Evolutionary conservation across 441 rosid genomes (phyloP), one percentile per base, ranked within the genome.

Genomic region (Mallotus japonicus): DNA sequence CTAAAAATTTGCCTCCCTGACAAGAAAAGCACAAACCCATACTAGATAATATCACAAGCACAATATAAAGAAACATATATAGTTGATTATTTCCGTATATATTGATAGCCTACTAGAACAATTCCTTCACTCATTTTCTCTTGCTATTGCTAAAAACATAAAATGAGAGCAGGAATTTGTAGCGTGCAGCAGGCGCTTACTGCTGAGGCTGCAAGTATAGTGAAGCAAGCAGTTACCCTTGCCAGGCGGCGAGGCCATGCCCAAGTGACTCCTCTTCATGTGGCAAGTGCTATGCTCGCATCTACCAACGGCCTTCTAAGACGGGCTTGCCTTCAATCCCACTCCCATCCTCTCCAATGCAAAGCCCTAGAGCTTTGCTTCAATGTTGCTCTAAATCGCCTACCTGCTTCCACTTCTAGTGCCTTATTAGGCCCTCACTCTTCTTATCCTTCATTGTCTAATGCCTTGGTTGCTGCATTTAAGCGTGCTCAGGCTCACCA

Each of bases 401-500:
- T 90, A 47, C 93, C 93, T 0, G 84, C 93, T 1, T 85, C 91
- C 11, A 77, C 88, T 2, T 81, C 90, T 16, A 80, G 77, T 71
- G 86, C 89, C 9, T 70, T 87, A 6, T 76, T 87, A 56, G 81
- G 84, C 62, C 84, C 82, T 72, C 83, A 77, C 65, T 72, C 83
- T 8, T 77, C 78, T 13, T 83, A 72, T 56, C 90, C 93, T 73
- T 81, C 90, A 55, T 84, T 90, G 19, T 88, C 92, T 42, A 90
- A 90, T 57, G 93, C 95, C 59, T 80, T 90, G 67, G 90, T 90
- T 20, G 93, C 95, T 0, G 93, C 91, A 69, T 86, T 88, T 73
- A 90, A 90, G 83, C 87, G 93, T 0, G 95, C 95, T 19, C 93
- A 88, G 79, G 92, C 95, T 72, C 89, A 87, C 82, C 95, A 90